Evolutionary conservation across 495 filamentous ascomycete species (phyloP).

Genomic region (Penicillium lividum): DNA sequence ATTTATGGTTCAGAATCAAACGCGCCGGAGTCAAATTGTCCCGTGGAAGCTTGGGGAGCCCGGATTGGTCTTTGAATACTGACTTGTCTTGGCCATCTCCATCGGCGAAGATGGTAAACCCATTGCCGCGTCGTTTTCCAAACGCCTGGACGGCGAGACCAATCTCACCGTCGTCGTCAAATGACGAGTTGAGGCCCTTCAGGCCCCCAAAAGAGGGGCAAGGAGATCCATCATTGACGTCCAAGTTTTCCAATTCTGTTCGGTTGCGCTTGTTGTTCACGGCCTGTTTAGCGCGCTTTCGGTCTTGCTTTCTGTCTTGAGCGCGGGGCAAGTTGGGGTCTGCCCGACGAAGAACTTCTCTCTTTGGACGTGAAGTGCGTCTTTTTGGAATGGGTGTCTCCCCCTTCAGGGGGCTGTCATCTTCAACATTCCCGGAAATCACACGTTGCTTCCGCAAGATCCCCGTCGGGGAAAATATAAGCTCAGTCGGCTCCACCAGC

Average conservation of each 20-base stretch:
- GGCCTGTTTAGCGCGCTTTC: slow-evolving; percentile 25
- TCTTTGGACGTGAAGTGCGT: slow-evolving; percentile 30
- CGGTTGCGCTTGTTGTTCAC: slow-evolving; percentile 4
- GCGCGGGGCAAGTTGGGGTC: slow-evolving; percentile 38
- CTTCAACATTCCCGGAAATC: slow-evolving; percentile 58
- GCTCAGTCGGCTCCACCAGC: slow-evolving; percentile 68
- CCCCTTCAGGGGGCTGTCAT: slow-evolving; percentile 51
- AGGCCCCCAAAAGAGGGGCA: slow-evolving; percentile 7
- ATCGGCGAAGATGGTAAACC: slow-evolving; percentile 43
- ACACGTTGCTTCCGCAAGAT: slow-evolving; percentile 54
- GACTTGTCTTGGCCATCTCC: slow-evolving; percentile 12
- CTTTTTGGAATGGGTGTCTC: slow-evolving; percentile 47
- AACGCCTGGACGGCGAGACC: slow-evolving; percentile 25
- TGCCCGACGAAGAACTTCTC: slow-evolving; percentile 23
- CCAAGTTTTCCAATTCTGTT: not conserved
- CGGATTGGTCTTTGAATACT: slow-evolving; percentile 14
- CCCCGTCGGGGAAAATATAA: slow-evolving; percentile 62
- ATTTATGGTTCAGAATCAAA: slow-evolving; percentile 24
- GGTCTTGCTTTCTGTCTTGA: slow-evolving; percentile 29
- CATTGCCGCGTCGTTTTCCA: slow-evolving; percentile 22
- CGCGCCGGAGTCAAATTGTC: slow-evolving; percentile 27
- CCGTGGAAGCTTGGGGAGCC: slow-evolving; percentile 8
- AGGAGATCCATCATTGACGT: not conserved
- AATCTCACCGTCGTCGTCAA: slow-evolving; percentile 34
- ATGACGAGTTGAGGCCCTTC: slow-evolving; percentile 9